Percentiles rank a stretch among this genome's conserved stretches.
Conservation (phyloP, 208 protist genomes). For the Trichomonas gallinae region DNA sequence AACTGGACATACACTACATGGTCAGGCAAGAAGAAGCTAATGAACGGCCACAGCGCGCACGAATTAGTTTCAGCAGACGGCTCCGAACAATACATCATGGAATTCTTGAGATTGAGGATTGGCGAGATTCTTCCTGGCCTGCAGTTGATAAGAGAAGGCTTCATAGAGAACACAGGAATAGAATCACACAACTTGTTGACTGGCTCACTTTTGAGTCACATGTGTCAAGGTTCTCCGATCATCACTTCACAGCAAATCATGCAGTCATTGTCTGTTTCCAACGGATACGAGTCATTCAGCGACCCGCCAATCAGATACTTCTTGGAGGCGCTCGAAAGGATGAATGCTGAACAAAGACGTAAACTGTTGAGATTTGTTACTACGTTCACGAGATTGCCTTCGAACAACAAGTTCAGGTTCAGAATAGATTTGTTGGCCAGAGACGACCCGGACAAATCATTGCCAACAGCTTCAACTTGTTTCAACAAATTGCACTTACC, state of each 20-base stretch:
- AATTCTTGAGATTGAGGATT: background rate
- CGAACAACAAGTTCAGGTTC: background rate
- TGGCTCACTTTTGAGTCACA: background rate
- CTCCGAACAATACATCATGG: background rate
- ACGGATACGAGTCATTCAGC: background rate
- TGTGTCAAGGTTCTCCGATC: background rate
- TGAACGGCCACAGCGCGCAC: background rate
- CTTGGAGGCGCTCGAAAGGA: background rate
- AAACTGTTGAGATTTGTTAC: background rate
- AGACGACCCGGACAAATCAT: background rate
- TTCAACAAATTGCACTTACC: background rate
- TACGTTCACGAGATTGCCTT: background rate
- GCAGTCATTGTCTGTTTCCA: background rate
- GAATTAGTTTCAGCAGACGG: background rate
- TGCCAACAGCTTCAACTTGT: background rate
- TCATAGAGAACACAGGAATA: background rate
- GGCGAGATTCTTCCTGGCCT: background rate
- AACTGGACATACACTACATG: background rate
- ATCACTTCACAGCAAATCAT: background rate
- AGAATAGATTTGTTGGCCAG: background rate
- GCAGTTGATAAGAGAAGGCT: background rate
- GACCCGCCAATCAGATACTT: background rate
- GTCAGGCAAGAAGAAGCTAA: background rate
- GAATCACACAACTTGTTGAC: background rate
- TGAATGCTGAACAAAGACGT: background rate